Percentiles rank a stretch among this genome's conserved stretches.
Conservation (phyloP, 176 grass and related monocot species). For the Echinochloa phyllopogon region DNA sequence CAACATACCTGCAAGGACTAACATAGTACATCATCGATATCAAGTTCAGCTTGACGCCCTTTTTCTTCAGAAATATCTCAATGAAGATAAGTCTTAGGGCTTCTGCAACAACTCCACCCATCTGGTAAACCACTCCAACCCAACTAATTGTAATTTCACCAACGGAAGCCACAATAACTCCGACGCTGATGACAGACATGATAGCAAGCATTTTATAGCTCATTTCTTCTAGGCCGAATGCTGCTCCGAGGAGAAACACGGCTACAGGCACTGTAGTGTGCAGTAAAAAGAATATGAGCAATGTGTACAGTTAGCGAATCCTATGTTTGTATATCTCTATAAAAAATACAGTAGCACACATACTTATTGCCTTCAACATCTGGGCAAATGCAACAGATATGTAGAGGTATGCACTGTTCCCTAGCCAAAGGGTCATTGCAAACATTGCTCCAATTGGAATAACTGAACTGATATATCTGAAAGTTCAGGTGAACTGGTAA, state of each 20-base stretch:
- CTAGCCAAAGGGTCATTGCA: conserved; percentile 97
- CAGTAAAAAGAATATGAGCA: conserved; percentile 35
- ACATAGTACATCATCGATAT: conserved; percentile 99
- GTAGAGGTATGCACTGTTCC: conserved; percentile 98
- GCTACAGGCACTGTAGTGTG: conserved; percentile 90
- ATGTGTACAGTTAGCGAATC: conserved; percentile 6
- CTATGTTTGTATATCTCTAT: not conserved
- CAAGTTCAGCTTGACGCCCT: conserved; percentile 85
- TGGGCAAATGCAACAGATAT: conserved; percentile 99
- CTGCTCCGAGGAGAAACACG: conserved; percentile 90
- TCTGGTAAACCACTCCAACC: conserved; percentile 97
- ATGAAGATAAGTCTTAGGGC: conserved; percentile 95
- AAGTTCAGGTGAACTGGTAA: conserved; percentile 33
- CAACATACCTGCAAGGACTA: conserved; percentile 88
- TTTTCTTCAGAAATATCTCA: conserved; percentile 98
- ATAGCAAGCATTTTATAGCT: conserved; percentile 90
- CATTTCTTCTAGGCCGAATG: conserved; percentile 90
- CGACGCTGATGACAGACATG: conserved; percentile 90
- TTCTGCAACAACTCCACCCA: conserved; percentile 95
- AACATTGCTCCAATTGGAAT: conserved; percentile 99
- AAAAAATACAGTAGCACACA: conserved; percentile 32
- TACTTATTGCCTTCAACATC: conserved; percentile 99
- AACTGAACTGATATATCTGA: conserved; percentile 96
- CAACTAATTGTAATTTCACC: conserved; percentile 94
- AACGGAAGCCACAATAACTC: conserved; percentile 94